Evolutionary conservation across 306 rosid genomes (phyloP).

Genomic region (Dryas alaskensis): DNA sequence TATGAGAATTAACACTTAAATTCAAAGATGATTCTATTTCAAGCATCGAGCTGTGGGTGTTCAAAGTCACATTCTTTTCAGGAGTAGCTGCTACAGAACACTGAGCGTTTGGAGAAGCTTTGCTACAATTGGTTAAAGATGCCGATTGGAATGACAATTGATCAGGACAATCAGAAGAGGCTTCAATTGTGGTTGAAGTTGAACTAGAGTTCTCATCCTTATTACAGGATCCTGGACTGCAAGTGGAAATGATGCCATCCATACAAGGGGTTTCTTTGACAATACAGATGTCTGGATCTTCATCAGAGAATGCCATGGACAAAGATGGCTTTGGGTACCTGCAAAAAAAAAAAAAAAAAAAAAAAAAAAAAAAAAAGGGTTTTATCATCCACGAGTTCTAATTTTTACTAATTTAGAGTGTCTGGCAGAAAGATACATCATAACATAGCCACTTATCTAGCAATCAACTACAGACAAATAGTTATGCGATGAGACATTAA

Average conservation of each 20-base stretch:
- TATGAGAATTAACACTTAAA: constrained; percentile 81
- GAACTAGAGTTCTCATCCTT: constrained; percentile 48
- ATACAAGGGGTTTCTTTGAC: constrained; percentile 55
- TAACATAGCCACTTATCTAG: background rate
- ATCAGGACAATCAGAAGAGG: constrained; percentile 42
- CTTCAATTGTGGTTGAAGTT: constrained; percentile 53
- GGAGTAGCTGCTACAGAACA: constrained; percentile 51
- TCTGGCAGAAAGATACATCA: constrained; percentile 12
- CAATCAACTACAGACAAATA: background rate
- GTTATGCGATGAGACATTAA: background rate
- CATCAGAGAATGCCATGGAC: constrained; percentile 33
- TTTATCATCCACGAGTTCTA: constrained; percentile 24
- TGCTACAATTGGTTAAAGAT: constrained; percentile 29
- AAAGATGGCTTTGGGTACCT: constrained; percentile 46
- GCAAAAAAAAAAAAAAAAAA: background rate
- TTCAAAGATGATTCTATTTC: constrained; percentile 59
- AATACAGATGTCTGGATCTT: constrained; percentile 49
- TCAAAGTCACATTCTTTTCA: constrained; percentile 41
- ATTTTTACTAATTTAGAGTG: background rate
- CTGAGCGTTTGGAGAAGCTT: constrained; percentile 38
- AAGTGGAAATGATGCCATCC: constrained; percentile 27
- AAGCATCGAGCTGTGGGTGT: constrained; percentile 30
- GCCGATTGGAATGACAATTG: constrained; percentile 30
- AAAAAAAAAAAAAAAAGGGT: background rate
- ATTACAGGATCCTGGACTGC: constrained; percentile 46